Conservation (phyloP, 108 stramenopile species). For the Mayamaea pseudoterrestris region DNA sequence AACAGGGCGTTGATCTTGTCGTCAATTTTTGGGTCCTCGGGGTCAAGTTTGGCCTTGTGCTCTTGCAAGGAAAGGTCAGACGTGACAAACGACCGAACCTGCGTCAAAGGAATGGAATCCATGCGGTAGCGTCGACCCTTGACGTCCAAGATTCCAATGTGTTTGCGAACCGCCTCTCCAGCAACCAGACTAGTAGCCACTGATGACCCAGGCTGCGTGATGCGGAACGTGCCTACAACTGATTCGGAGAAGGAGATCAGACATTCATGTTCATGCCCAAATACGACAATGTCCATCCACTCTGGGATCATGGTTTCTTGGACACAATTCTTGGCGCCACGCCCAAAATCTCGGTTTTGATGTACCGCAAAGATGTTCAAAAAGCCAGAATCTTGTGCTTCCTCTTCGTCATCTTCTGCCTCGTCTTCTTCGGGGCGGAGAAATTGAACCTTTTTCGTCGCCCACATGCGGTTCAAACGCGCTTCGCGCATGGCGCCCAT, state of each 20-base stretch:
- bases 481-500: slow-evolving; percentile 96
- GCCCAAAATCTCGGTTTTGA: slow-evolving; percentile 93
- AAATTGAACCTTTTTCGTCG: slow-evolving; percentile 74
- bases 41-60: slow-evolving; percentile 35
- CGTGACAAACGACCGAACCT: slow-evolving; percentile 73
- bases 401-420: slow-evolving; percentile 21
- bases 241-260: slow-evolving; percentile 72
- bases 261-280: slow-evolving; percentile 97
- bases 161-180: slow-evolving; percentile 86
- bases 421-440: slow-evolving; percentile 25
- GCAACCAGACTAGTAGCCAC: slow-evolving; percentile 83
- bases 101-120: slow-evolving; percentile 51
- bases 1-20: slow-evolving; percentile 47
- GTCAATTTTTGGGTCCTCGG: slow-evolving; percentile 71
- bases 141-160: slow-evolving; percentile 78
- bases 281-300: slow-evolving; percentile 93
- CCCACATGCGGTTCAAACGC: slow-evolving; percentile 94
- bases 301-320: slow-evolving; percentile 96
- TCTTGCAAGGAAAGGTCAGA: slow-evolving; percentile 49
- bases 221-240: slow-evolving; percentile 85
- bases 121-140: slow-evolving; percentile 61
- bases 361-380: slow-evolving; percentile 95
- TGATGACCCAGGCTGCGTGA: slow-evolving; percentile 90
- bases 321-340: slow-evolving; percentile 92
- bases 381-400: slow-evolving; percentile 18